phyloP scores from a whole-genome alignment of 2,329 filamentous ascomycete genomes.

The Talaromyces sp. region DNA sequence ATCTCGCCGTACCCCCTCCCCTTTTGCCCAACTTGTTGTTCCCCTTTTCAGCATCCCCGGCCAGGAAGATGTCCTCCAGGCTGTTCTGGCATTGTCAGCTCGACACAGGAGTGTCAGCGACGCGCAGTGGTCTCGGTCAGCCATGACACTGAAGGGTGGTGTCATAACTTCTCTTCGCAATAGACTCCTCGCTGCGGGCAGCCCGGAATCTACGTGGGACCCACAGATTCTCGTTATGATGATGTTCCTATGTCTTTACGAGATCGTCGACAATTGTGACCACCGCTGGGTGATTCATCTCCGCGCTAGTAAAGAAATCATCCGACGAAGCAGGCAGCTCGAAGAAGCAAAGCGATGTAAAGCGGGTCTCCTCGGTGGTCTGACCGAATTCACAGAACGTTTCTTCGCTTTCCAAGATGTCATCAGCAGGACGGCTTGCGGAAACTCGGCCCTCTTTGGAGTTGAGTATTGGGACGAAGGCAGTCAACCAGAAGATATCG shows the following conservation, averaged over 20 bases:
- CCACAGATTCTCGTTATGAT: slow-evolving; percentile 42
- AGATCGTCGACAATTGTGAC: slow-evolving; percentile 46
- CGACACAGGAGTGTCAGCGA: slow-evolving; percentile 37
- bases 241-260: slow-evolving; percentile 48
- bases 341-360: neutral
- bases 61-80: slow-evolving; percentile 37
- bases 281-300: slow-evolving; percentile 49
- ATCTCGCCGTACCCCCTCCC: slow-evolving; percentile 34
- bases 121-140: slow-evolving; percentile 30
- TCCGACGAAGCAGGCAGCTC: slow-evolving; percentile 37
- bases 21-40: slow-evolving; percentile 40
- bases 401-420: slow-evolving; percentile 54
- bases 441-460: slow-evolving; percentile 47
- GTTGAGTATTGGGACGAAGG: slow-evolving; percentile 47
- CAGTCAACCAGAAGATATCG: slow-evolving; percentile 32
- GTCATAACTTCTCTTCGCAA: slow-evolving; percentile 37
- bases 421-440: slow-evolving; percentile 51
- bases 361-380: slow-evolving; percentile 22
- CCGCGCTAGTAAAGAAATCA: slow-evolving; percentile 47
- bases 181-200: slow-evolving; percentile 30
- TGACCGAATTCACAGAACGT: slow-evolving; percentile 41
- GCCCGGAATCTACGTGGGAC: slow-evolving; percentile 27
- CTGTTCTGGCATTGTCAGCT: slow-evolving; percentile 39
- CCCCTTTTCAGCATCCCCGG: slow-evolving; percentile 37
- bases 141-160: slow-evolving; percentile 37